Percentiles rank a stretch among this genome's conserved stretches.
These are phyloP conservation scores for Mycena chlorophos DNA, from an alignment of 768 basidiomycete genomes.

Conservation along the genomic window DNA sequence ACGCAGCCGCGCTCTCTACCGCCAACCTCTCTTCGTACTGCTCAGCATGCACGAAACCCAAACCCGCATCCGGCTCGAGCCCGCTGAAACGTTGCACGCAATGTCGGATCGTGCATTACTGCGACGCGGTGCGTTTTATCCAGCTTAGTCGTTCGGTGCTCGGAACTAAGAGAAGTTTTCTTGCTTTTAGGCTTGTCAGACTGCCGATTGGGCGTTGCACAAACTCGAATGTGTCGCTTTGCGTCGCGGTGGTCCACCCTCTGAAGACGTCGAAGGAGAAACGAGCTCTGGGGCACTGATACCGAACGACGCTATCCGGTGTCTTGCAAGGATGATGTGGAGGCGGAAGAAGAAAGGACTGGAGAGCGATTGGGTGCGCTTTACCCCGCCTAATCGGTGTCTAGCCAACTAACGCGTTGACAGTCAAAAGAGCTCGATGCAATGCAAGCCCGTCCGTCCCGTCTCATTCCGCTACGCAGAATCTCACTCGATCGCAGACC, in stretches of 20 bases:
- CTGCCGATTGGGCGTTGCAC: constrained; percentile 70
- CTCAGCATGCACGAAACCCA: constrained; percentile 60
- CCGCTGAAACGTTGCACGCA: constrained; percentile 67
- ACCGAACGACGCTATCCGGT: constrained; percentile 79
- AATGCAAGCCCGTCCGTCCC: constrained; percentile 74
- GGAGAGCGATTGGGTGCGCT: constrained; percentile 58
- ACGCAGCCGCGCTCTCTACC: constrained; percentile 65
- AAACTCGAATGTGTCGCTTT: constrained; percentile 78
- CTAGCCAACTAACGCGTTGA: neutral
- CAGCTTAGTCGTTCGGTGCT: constrained; percentile 4
- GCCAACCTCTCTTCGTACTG: constrained; percentile 62
- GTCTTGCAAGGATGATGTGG: constrained; percentile 77
- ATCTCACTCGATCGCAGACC: constrained; percentile 43
- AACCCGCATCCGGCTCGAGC: constrained; percentile 36
- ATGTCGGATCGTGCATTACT: constrained; percentile 76
- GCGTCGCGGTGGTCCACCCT: constrained; percentile 45
- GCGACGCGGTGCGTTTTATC: constrained; percentile 59
- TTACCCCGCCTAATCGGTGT: neutral
- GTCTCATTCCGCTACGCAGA: neutral
- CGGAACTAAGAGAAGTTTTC: neutral
- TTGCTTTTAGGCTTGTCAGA: constrained; percentile 78
- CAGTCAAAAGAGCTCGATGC: constrained; percentile 64
- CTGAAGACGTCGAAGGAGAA: neutral
- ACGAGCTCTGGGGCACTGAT: constrained; percentile 38
- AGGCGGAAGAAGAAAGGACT: constrained; percentile 53